Percentiles rank a stretch among this genome's conserved stretches.
Evolutionary conservation across 2,329 filamentous ascomycete species (phyloP).

Genomic region (Penicillium sp.): DNA sequence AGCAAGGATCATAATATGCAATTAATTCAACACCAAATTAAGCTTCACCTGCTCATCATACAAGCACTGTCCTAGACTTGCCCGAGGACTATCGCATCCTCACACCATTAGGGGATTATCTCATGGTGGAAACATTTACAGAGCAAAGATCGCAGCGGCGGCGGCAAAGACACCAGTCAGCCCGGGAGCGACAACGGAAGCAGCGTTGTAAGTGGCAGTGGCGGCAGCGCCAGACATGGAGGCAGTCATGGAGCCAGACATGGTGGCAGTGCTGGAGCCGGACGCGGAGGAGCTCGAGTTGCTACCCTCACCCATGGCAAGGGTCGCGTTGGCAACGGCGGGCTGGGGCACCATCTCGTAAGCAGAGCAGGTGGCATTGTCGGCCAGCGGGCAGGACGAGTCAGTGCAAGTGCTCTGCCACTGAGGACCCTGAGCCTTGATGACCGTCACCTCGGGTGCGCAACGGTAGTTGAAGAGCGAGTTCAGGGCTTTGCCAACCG

Average conservation of each 20-base stretch:
- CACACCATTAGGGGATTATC: not conserved
- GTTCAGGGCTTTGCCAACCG: slow-evolving; percentile 47
- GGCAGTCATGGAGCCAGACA: not conserved
- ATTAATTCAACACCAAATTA: too few species aligned
- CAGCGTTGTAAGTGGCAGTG: slow-evolving; percentile 1
- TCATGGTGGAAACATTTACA: not conserved
- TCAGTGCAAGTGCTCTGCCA: slow-evolving; percentile 54
- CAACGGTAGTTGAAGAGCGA: slow-evolving; percentile 50
- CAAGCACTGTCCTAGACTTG: not conserved
- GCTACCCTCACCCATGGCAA: slow-evolving; percentile 10
- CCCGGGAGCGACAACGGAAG: slow-evolving; percentile 1
- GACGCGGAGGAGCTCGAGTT: not conserved
- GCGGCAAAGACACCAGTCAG: not conserved
- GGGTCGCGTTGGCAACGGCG: slow-evolving; percentile 13
- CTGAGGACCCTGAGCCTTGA: slow-evolving; percentile 42
- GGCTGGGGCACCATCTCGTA: slow-evolving; percentile 13
- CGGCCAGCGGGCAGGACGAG: slow-evolving; percentile 45
- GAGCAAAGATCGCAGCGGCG: not conserved
- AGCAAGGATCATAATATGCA: too few species aligned
- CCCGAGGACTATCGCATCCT: too few species aligned
- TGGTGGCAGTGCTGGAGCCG: not conserved
- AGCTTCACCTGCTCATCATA: not conserved
- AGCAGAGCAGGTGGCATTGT: slow-evolving; percentile 41
- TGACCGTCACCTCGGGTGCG: slow-evolving; percentile 41
- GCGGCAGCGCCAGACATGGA: not conserved